Base-by-base conservation (phyloP, 2,329 filamentous ascomycete genomes). In the Furcasterigmium sp. region DNA sequence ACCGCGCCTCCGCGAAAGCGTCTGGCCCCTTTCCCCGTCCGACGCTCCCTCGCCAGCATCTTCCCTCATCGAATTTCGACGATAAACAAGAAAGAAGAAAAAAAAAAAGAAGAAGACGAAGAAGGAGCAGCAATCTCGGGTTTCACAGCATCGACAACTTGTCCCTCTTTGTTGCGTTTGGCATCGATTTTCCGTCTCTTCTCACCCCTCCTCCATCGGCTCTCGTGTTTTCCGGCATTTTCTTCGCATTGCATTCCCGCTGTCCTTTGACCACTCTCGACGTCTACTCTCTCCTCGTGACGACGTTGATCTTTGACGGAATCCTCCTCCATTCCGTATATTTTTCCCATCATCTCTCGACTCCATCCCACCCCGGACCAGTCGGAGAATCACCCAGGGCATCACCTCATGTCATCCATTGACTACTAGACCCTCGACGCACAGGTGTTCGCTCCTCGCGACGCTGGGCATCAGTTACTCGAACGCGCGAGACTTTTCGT, bases 61-160 rank as follows among this genome's bases (percentile, higher is more conserved):
- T 17, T 45, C 36, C 17, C 8, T 40, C n/a, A 25, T 5, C 25
- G 40, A 44, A n/a, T n/a, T n/a, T n/a, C n/a, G n/a, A n/a, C n/a
- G n/a, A n/a, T n/a, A n/a, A 14, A 39, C 20, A n/a, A 34, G n/a
- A 25, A 21, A 10, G n/a, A 17, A 19, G 36, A 30, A 25, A 37
- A 44, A 46, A 44, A 39, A 46, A 44, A 39, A 8, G 32, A 42
- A 39, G 14, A 18, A 38, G 18, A 20, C n/a, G n/a, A n/a, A n/a
- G 29, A 40, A 38, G 37, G 28, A 26, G 32, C 32, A 10, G 15
- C 32, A n/a, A n/a, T n/a, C 5, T 35, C 15, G 15, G n/a, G n/a
- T 17, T 15, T 15, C 25, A 20, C 37, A 29, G 28, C n/a, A 39
- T 35, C 40, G 5, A 32, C 36, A 17, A n/a, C 25, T n/a, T 15